Conservation (phyloP, 192 early-diverging fungal genomes). For the Geranomyces michiganensis region DNA sequence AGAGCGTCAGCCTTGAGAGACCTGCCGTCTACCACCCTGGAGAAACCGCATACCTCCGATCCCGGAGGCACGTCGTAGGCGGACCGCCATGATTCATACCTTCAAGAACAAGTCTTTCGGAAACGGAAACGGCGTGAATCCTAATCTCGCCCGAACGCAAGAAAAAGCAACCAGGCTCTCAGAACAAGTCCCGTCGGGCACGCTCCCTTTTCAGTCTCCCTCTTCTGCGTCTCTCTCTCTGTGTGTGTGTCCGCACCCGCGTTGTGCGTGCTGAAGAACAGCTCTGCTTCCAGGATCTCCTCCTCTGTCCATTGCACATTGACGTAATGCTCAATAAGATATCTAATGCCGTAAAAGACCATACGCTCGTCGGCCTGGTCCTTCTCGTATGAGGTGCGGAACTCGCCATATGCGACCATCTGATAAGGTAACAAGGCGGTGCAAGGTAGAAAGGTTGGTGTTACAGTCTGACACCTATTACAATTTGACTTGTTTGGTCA, state of each 20-base stretch:
- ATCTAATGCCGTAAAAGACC: conserved; percentile 83
- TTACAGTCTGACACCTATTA: neutral
- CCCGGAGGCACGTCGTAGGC: too few species aligned
- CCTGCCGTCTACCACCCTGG: neutral
- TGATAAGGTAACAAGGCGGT: conserved; percentile 1
- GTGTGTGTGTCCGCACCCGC: conserved; percentile 40
- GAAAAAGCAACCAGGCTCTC: neutral
- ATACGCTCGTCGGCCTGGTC: conserved; percentile 73
- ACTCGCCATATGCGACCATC: conserved; percentile 84
- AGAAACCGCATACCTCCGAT: neutral
- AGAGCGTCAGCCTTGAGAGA: neutral
- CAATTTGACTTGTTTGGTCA: neutral
- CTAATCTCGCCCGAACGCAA: conserved; percentile 7
- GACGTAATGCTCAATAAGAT: conserved; percentile 81
- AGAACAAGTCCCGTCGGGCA: neutral
- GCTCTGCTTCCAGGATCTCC: conserved; percentile 68
- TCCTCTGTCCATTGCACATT: conserved; percentile 64
- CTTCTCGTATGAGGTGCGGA: conserved; percentile 67
- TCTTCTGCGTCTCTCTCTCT: neutral
- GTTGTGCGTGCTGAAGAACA: conserved; percentile 78
- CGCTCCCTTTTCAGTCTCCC: neutral
- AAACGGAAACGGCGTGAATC: conserved; percentile 65
- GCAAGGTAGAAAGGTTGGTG: neutral
- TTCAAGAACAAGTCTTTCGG: conserved; percentile 76
- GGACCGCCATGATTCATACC: too few species aligned